Percentiles rank a stretch among this genome's conserved stretches.
Evolutionary conservation across 1,284 basidiomycete genomes (phyloP).

Genomic region (Gymnopus androsaceus): DNA sequence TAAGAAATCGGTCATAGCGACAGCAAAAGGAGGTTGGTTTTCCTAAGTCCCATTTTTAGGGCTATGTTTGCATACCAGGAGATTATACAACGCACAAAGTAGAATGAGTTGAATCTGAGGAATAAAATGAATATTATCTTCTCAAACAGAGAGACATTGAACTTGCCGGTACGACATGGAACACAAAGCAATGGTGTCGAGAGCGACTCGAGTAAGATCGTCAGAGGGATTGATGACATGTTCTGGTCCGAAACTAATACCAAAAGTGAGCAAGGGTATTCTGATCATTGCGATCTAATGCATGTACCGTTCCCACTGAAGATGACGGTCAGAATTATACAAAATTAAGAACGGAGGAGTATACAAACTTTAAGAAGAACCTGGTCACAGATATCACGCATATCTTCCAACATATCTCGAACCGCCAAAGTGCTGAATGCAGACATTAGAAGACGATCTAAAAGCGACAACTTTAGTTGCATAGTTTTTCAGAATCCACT

Average conservation of each 20-base stretch:
- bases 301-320: constrained; percentile 15
- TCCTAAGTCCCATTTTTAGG: constrained; percentile 22
- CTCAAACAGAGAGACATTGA: neutral
- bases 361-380: constrained; percentile 38
- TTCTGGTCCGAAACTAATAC: constrained; percentile 46
- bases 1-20: constrained; percentile 46
- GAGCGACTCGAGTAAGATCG: constrained; percentile 50
- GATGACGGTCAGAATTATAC: neutral
- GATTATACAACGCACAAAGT: constrained; percentile 24
- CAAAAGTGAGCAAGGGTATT: neutral
- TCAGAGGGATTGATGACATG: constrained; percentile 44
- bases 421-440: constrained; percentile 50
- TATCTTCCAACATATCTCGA: constrained; percentile 50
- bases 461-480: neutral
- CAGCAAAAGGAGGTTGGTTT: constrained; percentile 42
- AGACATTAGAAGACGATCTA: constrained; percentile 55
- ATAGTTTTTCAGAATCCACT: neutral
- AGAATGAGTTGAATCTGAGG: constrained; percentile 42
- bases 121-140: neutral
- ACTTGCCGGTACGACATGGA: constrained; percentile 45
- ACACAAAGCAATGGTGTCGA: constrained; percentile 49
- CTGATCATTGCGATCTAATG: neutral
- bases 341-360: neutral
- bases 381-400: constrained; percentile 53
- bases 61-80: neutral